Percentiles rank a stretch among this genome's conserved stretches.
These are phyloP conservation scores for Astrothelium macrocarpum DNA, from an alignment of 495 filamentous ascomycete species.

Conservation along the genomic window DNA sequence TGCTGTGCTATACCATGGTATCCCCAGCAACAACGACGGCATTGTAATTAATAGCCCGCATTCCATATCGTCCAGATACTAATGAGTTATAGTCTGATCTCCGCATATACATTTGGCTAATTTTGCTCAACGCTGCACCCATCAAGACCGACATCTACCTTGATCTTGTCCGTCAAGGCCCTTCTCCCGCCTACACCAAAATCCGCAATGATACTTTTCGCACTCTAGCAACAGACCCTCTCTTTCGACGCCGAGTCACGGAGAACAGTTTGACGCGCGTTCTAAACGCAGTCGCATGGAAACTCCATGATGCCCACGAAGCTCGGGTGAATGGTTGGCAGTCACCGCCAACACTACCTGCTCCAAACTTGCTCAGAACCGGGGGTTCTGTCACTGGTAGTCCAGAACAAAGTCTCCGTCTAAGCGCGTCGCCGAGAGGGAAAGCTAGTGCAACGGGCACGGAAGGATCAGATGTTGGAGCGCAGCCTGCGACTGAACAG, in stretches of 20 bases:
- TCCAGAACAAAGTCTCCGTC: constrained; percentile 3
- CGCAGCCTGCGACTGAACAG: constrained; percentile 7
- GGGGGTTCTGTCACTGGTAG: constrained; percentile 21
- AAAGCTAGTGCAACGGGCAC: constrained; percentile 19
- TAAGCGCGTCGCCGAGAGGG: neutral
- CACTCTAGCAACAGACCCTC: constrained; percentile 86
- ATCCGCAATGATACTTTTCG: constrained; percentile 98
- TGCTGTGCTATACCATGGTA: constrained; percentile 66
- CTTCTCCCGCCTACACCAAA: constrained; percentile 89
- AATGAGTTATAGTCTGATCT: constrained; percentile 60
- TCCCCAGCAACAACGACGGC: constrained; percentile 76
- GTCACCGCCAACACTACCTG: constrained; percentile 31
- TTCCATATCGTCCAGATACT: constrained; percentile 8
- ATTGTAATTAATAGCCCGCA: constrained; percentile 54
- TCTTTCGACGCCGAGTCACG: constrained; percentile 89
- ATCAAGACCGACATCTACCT: constrained; percentile 81
- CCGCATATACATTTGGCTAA: constrained; percentile 91
- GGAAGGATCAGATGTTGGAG: constrained; percentile 44
- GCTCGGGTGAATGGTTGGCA: constrained; percentile 36
- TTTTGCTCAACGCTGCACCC: constrained; percentile 76
- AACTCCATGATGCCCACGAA: constrained; percentile 65
- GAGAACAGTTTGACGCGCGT: constrained; percentile 92
- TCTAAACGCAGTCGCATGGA: constrained; percentile 95
- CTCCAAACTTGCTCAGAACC: constrained; percentile 27
- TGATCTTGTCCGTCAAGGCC: constrained; percentile 78